Evolutionary conservation across 352 stramenopile genomes (phyloP).

Genomic region (Labyrinthula sp.): DNA sequence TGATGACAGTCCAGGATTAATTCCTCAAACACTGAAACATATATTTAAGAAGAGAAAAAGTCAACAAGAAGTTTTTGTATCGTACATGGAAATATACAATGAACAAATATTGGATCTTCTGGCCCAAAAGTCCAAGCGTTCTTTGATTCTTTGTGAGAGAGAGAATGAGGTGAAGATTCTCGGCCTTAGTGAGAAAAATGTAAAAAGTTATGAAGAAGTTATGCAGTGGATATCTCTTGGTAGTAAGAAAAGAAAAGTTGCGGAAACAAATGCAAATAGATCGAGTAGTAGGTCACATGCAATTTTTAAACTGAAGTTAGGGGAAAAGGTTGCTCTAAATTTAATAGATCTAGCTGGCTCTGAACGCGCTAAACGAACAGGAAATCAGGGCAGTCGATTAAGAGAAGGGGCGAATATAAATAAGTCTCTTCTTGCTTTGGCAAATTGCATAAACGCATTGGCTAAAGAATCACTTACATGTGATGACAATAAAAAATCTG

Average conservation of each 20-base stretch:
- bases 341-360: slow-evolving; percentile 65
- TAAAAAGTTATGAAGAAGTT: slow-evolving; percentile 41
- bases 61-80: slow-evolving; percentile 48
- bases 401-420: slow-evolving; percentile 75
- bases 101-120: slow-evolving; percentile 74
- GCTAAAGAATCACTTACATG: too few species aligned
- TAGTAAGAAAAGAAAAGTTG: slow-evolving; percentile 48
- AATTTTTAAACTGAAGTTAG: slow-evolving; percentile 53
- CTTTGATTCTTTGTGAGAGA: slow-evolving; percentile 68
- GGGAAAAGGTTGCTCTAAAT: slow-evolving; percentile 53
- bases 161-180: slow-evolving; percentile 50
- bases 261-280: slow-evolving; percentile 58
- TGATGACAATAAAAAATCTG: too few species aligned
- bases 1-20: slow-evolving; percentile 8
- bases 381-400: slow-evolving; percentile 56
- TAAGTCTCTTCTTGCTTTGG: slow-evolving; percentile 56
- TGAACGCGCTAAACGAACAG: slow-evolving; percentile 61
- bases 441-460: slow-evolving; percentile 75
- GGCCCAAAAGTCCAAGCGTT: slow-evolving; percentile 60
- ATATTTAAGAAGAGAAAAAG: slow-evolving; percentile 7
- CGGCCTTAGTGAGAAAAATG: slow-evolving; percentile 67
- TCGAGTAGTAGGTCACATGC: slow-evolving; percentile 57
- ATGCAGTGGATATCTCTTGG: slow-evolving; percentile 34
- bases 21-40: neutral
- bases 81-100: slow-evolving; percentile 82